Conservation (phyloP, 2,329 filamentous ascomycete species). For the Aspergillus ustus region DNA sequence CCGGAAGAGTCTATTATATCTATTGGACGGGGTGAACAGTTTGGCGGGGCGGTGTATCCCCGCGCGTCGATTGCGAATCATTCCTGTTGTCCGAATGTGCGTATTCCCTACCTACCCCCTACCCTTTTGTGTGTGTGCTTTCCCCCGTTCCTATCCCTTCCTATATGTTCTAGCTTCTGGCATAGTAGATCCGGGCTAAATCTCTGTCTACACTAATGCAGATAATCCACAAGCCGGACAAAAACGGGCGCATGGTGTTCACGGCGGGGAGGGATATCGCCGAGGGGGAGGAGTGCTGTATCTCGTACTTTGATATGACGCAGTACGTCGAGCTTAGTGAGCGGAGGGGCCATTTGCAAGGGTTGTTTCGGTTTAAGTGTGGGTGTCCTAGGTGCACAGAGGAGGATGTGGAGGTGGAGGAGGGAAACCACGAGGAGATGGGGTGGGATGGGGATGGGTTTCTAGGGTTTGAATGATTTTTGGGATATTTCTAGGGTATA, state of each 20-base stretch:
- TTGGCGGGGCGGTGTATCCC: conserved; percentile 27
- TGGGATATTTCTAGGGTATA: no score
- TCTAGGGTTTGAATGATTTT: conserved; percentile 14
- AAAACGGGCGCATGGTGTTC: conserved; percentile 36
- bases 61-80: conserved; percentile 28
- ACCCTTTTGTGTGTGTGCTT: no score
- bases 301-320: conserved; percentile 39
- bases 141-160: no score
- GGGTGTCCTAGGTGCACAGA: conserved; percentile 31
- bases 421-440: background rate
- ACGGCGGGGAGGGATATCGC: conserved; percentile 34
- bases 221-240: conserved; percentile 38
- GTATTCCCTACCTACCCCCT: conserved; percentile 3
- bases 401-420: conserved; percentile 25
- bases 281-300: conserved; percentile 39
- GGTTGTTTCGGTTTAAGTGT: conserved; percentile 36
- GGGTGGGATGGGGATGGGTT: conserved; percentile 25
- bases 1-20: background rate
- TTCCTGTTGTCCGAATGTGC: conserved; percentile 28
- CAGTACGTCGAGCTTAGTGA: conserved; percentile 23
- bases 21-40: conserved; percentile 23
- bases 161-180: no score
- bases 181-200: no score
- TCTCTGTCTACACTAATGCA: conserved; percentile 1
- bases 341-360: conserved; percentile 31